phyloP scores from a whole-genome alignment of 2,329 filamentous ascomycete genomes.

The Dothideomycetidae sp. region DNA sequence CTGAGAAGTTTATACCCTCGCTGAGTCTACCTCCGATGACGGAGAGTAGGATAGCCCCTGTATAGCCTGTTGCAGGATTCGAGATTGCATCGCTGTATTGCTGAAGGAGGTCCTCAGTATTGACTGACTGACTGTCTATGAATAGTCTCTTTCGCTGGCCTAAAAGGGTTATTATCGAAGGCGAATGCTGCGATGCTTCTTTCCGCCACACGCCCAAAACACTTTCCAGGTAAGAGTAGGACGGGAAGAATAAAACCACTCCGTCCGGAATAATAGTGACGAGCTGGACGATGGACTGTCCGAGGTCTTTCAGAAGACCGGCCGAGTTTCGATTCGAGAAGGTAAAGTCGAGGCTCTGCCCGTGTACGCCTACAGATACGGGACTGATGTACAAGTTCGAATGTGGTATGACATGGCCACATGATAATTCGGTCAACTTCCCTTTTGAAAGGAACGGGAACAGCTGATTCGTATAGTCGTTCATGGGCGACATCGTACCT shows the following conservation, averaged over 20 bases:
- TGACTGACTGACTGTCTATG: conserved; percentile 37
- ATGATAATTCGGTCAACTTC: conserved; percentile 69
- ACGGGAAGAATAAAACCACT: conserved; percentile 88
- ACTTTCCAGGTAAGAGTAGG: conserved; percentile 75
- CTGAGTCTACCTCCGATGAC: conserved; percentile 91
- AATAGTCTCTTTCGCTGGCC: conserved; percentile 34
- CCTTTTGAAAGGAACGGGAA: conserved; percentile 56
- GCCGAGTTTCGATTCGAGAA: conserved; percentile 61
- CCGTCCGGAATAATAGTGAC: conserved; percentile 70
- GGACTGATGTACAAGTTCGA: conserved; percentile 70
- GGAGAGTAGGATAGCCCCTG: conserved; percentile 69
- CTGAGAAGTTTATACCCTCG: conserved; percentile 96
- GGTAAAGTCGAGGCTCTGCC: conserved; percentile 65
- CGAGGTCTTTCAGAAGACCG: conserved; percentile 55
- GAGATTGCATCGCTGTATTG: conserved; percentile 57
- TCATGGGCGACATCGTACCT: conserved; percentile 94
- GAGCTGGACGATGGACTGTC: conserved; percentile 55
- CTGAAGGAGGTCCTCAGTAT: conserved; percentile 55
- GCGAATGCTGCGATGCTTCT: conserved; percentile 30
- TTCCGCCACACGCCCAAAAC: conserved; percentile 38
- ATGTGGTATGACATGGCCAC: conserved; percentile 81
- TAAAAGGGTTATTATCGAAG: conserved; percentile 33
- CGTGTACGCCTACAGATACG: conserved; percentile 37
- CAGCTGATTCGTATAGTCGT: conserved; percentile 74
- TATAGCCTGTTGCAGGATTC: conserved; percentile 20